These are phyloP conservation scores for Bauhinia variegata DNA, from an alignment of 306 rosid genomes.

Conservation along the genomic window DNA sequence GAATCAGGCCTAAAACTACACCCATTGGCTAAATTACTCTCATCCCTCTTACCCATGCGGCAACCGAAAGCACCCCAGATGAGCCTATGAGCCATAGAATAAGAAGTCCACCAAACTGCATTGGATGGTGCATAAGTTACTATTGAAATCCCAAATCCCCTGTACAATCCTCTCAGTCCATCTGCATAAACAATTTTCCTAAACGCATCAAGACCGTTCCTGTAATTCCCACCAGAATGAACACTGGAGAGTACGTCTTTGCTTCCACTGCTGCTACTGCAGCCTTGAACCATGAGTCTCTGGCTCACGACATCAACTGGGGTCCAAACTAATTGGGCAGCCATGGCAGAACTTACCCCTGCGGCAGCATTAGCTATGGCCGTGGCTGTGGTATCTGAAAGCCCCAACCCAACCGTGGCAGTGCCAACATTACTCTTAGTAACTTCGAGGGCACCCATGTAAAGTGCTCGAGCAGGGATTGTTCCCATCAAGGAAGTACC, in stretches of 20 bases:
- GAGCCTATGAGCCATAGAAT: conserved; percentile 75
- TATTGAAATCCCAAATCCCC: conserved; percentile 90
- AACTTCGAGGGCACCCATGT: conserved; percentile 85
- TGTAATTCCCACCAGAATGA: conserved; percentile 52
- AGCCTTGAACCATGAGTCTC: conserved; percentile 86
- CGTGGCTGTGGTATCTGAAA: conserved; percentile 72
- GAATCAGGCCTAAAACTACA: conserved; percentile 59
- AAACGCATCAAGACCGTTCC: conserved; percentile 85
- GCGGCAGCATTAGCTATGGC: conserved; percentile 83
- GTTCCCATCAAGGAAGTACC: conserved; percentile 95
- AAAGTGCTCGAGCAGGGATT: conserved; percentile 90
- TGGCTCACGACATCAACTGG: conserved; percentile 95
- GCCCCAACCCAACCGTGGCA: conserved; percentile 61
- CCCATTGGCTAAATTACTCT: conserved; percentile 35
- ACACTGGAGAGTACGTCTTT: conserved; percentile 48
- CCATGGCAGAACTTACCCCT: conserved; percentile 85
- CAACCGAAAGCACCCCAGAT: conserved; percentile 74
- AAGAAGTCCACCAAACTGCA: conserved; percentile 99
- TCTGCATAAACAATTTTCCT: conserved; percentile 70
- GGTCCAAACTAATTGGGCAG: conserved; percentile 96
- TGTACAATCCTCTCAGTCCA: conserved; percentile 80
- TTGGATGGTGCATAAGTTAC: conserved; percentile 92
- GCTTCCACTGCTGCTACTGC: conserved; percentile 16
- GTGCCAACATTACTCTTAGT: conserved; percentile 83
- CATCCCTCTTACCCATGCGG: conserved; percentile 52